Conservation (phyloP, 164 flowering plant genomes). For the Nelumbo lutea region DNA sequence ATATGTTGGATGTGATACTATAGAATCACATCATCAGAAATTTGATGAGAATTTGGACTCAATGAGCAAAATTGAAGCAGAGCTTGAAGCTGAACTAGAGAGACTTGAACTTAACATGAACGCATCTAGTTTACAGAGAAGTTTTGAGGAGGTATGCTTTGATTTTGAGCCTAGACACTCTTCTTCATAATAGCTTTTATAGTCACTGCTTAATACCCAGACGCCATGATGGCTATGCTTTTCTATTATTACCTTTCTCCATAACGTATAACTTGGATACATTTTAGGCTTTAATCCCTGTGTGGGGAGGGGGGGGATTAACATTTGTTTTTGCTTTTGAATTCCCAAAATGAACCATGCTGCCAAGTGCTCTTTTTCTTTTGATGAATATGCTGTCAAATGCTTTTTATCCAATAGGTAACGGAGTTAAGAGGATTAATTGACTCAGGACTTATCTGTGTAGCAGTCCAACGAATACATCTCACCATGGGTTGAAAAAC, state of each 20-base stretch:
- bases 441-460: not conserved
- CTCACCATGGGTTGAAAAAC: not conserved
- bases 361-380: not conserved
- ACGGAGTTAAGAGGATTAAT: not conserved
- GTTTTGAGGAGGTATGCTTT: slow-evolving; percentile 50
- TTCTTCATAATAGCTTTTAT: not conserved
- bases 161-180: not conserved
- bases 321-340: no score
- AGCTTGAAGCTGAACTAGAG: slow-evolving; percentile 63
- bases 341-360: no score
- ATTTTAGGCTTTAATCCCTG: no score
- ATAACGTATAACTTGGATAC: not conserved
- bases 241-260: not conserved
- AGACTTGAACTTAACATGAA: slow-evolving; percentile 68
- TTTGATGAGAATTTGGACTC: slow-evolving; percentile 32
- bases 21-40: slow-evolving; percentile 18
- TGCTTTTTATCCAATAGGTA: not conserved
- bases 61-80: slow-evolving; percentile 75
- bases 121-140: slow-evolving; percentile 34
- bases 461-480: not conserved
- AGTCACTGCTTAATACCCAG: not conserved
- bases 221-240: not conserved
- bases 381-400: not conserved
- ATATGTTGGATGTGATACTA: slow-evolving; percentile 10
- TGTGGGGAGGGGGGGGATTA: no score